Evolutionary conservation across 805 yeast species (phyloP), one percentile per base, ranked within the genome.

Genomic region (Candida coquimbonensis): DNA sequence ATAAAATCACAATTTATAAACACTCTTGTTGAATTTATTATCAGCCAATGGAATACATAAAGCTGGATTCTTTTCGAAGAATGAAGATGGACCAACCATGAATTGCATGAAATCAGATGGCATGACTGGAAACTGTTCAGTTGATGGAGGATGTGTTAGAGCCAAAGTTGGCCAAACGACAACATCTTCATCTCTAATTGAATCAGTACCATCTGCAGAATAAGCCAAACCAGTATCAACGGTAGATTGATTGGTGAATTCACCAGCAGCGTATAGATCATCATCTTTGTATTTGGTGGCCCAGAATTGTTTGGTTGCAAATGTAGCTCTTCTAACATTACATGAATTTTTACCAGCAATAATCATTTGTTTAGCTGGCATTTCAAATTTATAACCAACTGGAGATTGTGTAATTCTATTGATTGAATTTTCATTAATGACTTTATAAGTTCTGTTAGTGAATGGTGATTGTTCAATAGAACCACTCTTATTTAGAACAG

Each of bases 61-160:
- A 38, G 86, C 87, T 34, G 95, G 95, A 66, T 85, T 85, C 59
- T 69, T 78, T 56, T 79, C 80, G 61, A 84, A 85, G 77, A 85
- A 85, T 46, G 86, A 84, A 55, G 76, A 70, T 44, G 95, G 95
- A 39, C 74, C 72, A 47, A 85, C 72, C 48, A 77, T 72, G 54
- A 84, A 80, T 56, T 74, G 78, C 69, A 83, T 80, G 52, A 80
- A 80, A 67, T 85, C 95, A 47, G 82, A 86, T 32, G 93, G 90
- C 95, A 85, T 85, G 43, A 85, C 90, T 41, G 95, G 95, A 83
- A 86, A 85, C 64, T 85, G 91, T 68, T 85, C 95, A 34, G 82
- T 80, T 59, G 87, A 75, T 56, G 93, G 93, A 57, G 84, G 77
- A 61, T 85, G 95, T 4, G 91, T 85, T 69, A 85, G 75, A 26